Conservation (phyloP, 805 yeast species). For the Yarrowia divulgata region DNA sequence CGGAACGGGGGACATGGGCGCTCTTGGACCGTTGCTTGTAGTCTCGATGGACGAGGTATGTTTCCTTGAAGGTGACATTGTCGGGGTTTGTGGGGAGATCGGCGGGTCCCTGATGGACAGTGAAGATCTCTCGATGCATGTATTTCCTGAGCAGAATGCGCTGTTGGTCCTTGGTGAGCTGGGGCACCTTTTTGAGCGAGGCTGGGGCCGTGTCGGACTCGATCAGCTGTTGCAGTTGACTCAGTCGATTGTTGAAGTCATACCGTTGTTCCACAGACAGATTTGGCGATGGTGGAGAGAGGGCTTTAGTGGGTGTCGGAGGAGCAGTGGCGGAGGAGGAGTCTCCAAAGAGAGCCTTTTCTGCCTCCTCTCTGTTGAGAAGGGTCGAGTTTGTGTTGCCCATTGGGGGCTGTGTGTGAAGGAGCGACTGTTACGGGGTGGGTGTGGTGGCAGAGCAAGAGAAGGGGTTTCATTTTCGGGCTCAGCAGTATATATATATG, state of each 20-base stretch:
- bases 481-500: not conserved
- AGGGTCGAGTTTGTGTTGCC: conserved; percentile 38
- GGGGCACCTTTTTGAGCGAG: conserved; percentile 25
- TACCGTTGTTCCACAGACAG: conserved; percentile 27
- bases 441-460: not conserved
- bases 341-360: conserved; percentile 36
- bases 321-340: not conserved
- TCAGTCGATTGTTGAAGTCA: conserved; percentile 33
- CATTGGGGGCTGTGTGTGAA: conserved; percentile 8
- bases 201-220: conserved; percentile 16
- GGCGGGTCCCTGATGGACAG: conserved; percentile 41
- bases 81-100: conserved; percentile 14
- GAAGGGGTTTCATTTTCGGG: not conserved
- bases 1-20: not conserved
- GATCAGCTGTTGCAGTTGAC: conserved; percentile 10
- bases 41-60: conserved; percentile 25
- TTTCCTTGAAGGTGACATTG: conserved; percentile 6
- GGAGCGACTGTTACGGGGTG: conserved; percentile 14
- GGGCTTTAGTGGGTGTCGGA: not conserved
- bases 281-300: not conserved
- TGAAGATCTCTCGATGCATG: conserved; percentile 47
- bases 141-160: conserved; percentile 41
- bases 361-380: conserved; percentile 38
- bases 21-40: conserved; percentile 19
- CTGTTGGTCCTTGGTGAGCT: conserved; percentile 32